Evolutionary conservation across 2,329 filamentous ascomycete species (phyloP).

Genomic region (Cryoendolithus antarcticus): DNA sequence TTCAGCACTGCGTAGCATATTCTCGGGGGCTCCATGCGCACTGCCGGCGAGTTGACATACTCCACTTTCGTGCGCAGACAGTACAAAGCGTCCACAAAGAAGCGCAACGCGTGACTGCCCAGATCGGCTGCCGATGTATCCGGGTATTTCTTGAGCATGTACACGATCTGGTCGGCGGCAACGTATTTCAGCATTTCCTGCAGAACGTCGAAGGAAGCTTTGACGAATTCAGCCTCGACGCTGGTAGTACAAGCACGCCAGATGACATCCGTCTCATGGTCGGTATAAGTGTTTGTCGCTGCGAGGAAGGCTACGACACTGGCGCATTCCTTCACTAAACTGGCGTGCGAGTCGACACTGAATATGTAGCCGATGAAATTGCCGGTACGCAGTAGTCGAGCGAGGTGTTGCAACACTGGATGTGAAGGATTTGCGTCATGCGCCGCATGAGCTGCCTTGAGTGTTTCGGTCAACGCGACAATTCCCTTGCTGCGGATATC

Average conservation of each 20-base stretch:
- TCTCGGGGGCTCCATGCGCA: constrained; percentile 1
- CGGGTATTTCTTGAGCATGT: constrained; percentile 60
- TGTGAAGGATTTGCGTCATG: constrained; percentile 23
- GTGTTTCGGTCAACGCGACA: constrained; percentile 56
- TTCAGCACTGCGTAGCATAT: constrained; percentile 16
- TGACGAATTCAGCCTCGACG: constrained; percentile 70
- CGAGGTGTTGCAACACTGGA: constrained; percentile 53
- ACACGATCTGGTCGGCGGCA: constrained; percentile 38
- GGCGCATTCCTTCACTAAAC: constrained; percentile 66
- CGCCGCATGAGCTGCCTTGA: constrained; percentile 54
- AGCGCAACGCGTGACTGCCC: constrained; percentile 13
- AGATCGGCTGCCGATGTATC: constrained; percentile 22
- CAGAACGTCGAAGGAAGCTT: constrained; percentile 63
- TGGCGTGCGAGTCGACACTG: constrained; percentile 81
- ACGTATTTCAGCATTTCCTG: constrained; percentile 34
- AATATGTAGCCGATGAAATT: constrained; percentile 77
- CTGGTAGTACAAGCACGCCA: constrained; percentile 74
- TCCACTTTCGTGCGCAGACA: background rate
- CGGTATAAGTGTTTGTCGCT: constrained; percentile 61
- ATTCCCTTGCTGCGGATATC: constrained; percentile 73
- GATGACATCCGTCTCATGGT: constrained; percentile 62
- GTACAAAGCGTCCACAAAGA: constrained; percentile 8
- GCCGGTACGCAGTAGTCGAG: constrained; percentile 55
- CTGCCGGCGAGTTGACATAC: no score
- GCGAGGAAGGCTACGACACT: constrained; percentile 83